Conservation (phyloP, 345 rosid species). For the Camelina laxa region DNA sequence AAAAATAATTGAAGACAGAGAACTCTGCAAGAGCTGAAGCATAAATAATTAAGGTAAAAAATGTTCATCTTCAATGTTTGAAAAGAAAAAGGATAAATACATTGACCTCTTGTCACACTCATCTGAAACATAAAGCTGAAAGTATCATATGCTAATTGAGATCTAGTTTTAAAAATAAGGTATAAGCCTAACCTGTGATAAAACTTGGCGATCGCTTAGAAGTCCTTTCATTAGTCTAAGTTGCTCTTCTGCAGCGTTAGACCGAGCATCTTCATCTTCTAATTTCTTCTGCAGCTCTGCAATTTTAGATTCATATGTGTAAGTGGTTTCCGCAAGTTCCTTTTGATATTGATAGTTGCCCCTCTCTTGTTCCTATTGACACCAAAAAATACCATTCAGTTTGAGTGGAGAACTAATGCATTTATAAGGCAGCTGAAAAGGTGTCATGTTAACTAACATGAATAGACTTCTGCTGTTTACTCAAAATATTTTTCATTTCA, state of each 20-base stretch:
- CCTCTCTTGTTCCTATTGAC: constrained; percentile 60
- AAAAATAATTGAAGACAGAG: constrained; percentile 12
- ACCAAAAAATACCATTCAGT: constrained; percentile 36
- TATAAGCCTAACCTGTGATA: constrained; percentile 60
- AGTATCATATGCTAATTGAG: constrained; percentile 18
- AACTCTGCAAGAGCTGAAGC: constrained; percentile 33
- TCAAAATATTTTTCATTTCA: constrained; percentile 53
- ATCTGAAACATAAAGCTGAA: constrained; percentile 27
- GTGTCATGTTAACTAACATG: constrained; percentile 52
- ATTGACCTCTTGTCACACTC: constrained; percentile 12
- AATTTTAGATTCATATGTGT: constrained; percentile 71
- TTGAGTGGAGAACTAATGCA: constrained; percentile 1
- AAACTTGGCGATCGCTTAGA: constrained; percentile 57
- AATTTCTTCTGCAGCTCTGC: constrained; percentile 61
- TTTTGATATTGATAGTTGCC: constrained; percentile 63
- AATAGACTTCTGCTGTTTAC: constrained; percentile 59
- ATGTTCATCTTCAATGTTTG: neutral
- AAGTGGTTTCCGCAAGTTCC: constrained; percentile 69
- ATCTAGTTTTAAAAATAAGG: constrained; percentile 15
- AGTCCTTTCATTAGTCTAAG: constrained; percentile 51
- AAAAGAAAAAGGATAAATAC: constrained; percentile 4
- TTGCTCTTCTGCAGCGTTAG: constrained; percentile 58
- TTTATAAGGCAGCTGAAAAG: neutral
- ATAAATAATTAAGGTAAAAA: constrained; percentile 5
- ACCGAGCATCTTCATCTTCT: constrained; percentile 56